Evolutionary conservation across 306 rosid genomes (phyloP).

Genomic region (Urtica urens): DNA sequence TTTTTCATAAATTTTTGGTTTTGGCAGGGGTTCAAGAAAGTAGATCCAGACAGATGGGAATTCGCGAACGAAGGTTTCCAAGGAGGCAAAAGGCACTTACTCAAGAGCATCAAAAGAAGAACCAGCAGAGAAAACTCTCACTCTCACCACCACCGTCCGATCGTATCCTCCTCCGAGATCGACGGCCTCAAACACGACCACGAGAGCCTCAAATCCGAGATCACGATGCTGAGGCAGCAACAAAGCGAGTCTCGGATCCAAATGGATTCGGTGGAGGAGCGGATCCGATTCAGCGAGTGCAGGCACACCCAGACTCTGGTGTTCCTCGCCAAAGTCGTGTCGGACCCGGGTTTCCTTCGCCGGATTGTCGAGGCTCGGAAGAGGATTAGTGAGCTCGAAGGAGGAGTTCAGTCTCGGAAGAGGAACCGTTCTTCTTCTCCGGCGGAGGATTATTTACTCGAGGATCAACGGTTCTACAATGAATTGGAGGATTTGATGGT

Average conservation of each 20-base stretch:
- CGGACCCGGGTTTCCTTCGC: slow-evolving; percentile 29
- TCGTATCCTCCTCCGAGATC: slow-evolving; percentile 22
- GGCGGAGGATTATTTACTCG: slow-evolving; percentile 44
- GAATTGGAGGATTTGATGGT: slow-evolving; percentile 81
- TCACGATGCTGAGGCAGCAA: slow-evolving; percentile 49
- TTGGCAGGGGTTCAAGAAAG: slow-evolving; percentile 78
- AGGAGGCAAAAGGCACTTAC: slow-evolving; percentile 75
- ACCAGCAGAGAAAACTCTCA: slow-evolving; percentile 36
- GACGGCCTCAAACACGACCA: slow-evolving; percentile 56
- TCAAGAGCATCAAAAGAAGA: slow-evolving; percentile 76
- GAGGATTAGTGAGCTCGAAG: slow-evolving; percentile 24
- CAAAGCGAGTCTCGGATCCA: slow-evolving; percentile 41
- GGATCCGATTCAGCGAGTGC: slow-evolving; percentile 33
- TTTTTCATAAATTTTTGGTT: not conserved
- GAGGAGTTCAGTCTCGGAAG: slow-evolving; percentile 33
- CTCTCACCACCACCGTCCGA: slow-evolving; percentile 25
- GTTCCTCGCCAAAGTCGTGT: slow-evolving; percentile 45
- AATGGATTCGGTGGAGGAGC: slow-evolving; percentile 37
- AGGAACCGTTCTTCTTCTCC: no score
- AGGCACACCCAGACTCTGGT: slow-evolving; percentile 51
- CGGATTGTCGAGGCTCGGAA: slow-evolving; percentile 43
- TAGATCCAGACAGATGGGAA: slow-evolving; percentile 83
- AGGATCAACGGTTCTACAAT: slow-evolving; percentile 52
- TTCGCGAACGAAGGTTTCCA: slow-evolving; percentile 83
- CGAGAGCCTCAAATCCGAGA: slow-evolving; percentile 41